Percentiles rank a stretch among this genome's conserved stretches.
Evolutionary conservation across 805 yeast species (phyloP).

Genomic region (Starmerella potacharoeniae): DNA sequence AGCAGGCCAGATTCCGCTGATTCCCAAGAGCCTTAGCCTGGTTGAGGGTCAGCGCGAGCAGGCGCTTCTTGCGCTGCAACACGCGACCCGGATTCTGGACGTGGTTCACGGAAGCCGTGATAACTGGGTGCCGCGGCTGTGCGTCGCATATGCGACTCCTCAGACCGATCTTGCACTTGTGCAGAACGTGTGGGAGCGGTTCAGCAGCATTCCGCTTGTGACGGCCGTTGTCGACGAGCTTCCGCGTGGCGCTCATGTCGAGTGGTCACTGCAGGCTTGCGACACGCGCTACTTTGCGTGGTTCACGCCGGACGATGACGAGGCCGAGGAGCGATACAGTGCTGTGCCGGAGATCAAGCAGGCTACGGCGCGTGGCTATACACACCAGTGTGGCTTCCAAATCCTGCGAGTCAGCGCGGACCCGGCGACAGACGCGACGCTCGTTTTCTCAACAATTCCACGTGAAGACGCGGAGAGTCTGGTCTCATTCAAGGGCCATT

Average conservation of each 20-base stretch:
- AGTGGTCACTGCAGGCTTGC: slow-evolving; percentile 24
- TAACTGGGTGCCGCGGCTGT: slow-evolving; percentile 32
- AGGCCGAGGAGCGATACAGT: slow-evolving; percentile 19
- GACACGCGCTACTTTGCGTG: slow-evolving; percentile 17
- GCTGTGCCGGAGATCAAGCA: slow-evolving; percentile 10
- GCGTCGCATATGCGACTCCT: slow-evolving; percentile 46
- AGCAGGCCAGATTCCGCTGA: slow-evolving; percentile 85
- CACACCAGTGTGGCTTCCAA: slow-evolving; percentile 15
- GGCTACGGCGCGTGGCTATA: background rate
- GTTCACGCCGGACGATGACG: slow-evolving; percentile 20
- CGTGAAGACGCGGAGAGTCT: background rate
- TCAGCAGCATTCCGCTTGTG: slow-evolving; percentile 16
- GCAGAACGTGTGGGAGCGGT: slow-evolving; percentile 11
- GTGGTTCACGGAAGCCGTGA: slow-evolving; percentile 35
- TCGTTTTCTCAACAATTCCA: background rate
- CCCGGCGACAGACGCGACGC: background rate
- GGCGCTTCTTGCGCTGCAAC: slow-evolving; percentile 56
- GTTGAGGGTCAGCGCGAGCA: slow-evolving; percentile 28
- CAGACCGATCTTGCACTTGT: background rate
- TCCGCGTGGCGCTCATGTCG: slow-evolving; percentile 25
- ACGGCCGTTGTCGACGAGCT: slow-evolving; percentile 20
- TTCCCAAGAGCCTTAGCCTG: slow-evolving; percentile 59
- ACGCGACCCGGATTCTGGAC: slow-evolving; percentile 51
- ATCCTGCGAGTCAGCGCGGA: background rate
- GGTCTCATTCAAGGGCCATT: background rate